Evolutionary conservation across 2,329 filamentous ascomycete species (phyloP).

Genomic region (Alternaria sp.): DNA sequence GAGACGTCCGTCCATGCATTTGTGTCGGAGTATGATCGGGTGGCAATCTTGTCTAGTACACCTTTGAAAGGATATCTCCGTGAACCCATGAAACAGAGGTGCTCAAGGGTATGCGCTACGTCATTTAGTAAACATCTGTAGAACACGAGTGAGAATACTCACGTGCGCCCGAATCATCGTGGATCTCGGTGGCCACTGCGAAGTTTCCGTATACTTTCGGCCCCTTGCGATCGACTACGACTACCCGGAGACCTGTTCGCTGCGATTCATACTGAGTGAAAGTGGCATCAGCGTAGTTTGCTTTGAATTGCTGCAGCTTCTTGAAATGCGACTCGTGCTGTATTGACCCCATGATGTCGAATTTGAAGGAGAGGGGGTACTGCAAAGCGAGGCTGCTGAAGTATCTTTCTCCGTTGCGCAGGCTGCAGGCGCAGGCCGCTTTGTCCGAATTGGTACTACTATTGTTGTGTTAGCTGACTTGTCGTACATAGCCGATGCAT

Average conservation of each 20-base stretch:
- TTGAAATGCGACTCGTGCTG: slow-evolving; percentile 70
- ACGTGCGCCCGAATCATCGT: slow-evolving; percentile 92
- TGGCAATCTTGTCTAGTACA: slow-evolving; percentile 91
- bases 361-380: slow-evolving; percentile 4
- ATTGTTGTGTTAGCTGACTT: slow-evolving; percentile 39
- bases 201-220: slow-evolving; percentile 94
- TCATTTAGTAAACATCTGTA: slow-evolving; percentile 10
- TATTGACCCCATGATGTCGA: slow-evolving; percentile 41
- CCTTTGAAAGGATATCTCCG: slow-evolving; percentile 95
- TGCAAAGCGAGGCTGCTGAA: neutral
- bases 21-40: slow-evolving; percentile 88
- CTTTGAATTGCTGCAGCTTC: slow-evolving; percentile 83
- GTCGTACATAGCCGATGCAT: neutral
- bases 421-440: slow-evolving; percentile 22
- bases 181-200: slow-evolving; percentile 93
- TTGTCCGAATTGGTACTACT: slow-evolving; percentile 42
- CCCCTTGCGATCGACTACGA: slow-evolving; percentile 89
- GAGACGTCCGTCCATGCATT: slow-evolving; percentile 98
- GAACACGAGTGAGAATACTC: slow-evolving; percentile 15
- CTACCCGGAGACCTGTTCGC: slow-evolving; percentile 91
- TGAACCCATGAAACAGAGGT: slow-evolving; percentile 73
- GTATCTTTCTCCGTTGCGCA: slow-evolving; percentile 7
- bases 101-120: slow-evolving; percentile 60
- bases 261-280: slow-evolving; percentile 97
- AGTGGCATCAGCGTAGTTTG: slow-evolving; percentile 86